Percentiles rank a stretch among this genome's conserved stretches.
Conservation (phyloP, 768 basidiomycete species). For the Podaxis sp. region DNA sequence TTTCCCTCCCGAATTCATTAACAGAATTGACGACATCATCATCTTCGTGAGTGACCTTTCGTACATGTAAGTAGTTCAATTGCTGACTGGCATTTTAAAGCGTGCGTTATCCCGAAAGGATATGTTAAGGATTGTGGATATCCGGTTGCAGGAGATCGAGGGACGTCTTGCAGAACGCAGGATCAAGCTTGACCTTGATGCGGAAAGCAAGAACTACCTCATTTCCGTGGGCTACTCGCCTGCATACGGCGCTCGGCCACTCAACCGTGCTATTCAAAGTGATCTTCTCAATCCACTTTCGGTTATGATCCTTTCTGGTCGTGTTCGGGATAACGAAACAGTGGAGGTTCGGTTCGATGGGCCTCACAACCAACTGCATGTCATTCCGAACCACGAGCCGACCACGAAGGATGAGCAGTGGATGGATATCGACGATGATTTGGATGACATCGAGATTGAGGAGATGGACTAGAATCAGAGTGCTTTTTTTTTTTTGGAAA, state of each 20-base stretch:
- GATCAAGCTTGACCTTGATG: constrained; percentile 74
- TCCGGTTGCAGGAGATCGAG: constrained; percentile 84
- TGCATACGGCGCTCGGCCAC: constrained; percentile 86
- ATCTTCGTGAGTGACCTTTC: constrained; percentile 58
- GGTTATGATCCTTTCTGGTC: constrained; percentile 76
- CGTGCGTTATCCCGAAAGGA: constrained; percentile 74
- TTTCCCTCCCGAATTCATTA: constrained; percentile 92
- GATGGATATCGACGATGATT: constrained; percentile 56
- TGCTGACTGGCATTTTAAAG: constrained; percentile 37
- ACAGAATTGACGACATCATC: constrained; percentile 83
- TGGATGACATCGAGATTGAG: constrained; percentile 57
- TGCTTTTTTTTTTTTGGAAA: background rate
- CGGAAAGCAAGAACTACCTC: constrained; percentile 72
- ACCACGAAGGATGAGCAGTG: constrained; percentile 41
- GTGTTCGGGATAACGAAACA: constrained; percentile 76
- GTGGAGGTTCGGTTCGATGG: constrained; percentile 77
- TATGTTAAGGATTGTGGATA: constrained; percentile 82
- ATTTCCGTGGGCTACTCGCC: constrained; percentile 75
- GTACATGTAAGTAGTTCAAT: constrained; percentile 19
- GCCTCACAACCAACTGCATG: constrained; percentile 69
- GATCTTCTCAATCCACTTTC: constrained; percentile 92
- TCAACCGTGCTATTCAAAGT: constrained; percentile 87
- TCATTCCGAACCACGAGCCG: constrained; percentile 81
- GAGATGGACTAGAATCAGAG: constrained; percentile 46
- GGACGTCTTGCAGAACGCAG: constrained; percentile 75